Conservation (phyloP, 1,139 yeast genomes). For the Trichomonascaceae sp. region DNA sequence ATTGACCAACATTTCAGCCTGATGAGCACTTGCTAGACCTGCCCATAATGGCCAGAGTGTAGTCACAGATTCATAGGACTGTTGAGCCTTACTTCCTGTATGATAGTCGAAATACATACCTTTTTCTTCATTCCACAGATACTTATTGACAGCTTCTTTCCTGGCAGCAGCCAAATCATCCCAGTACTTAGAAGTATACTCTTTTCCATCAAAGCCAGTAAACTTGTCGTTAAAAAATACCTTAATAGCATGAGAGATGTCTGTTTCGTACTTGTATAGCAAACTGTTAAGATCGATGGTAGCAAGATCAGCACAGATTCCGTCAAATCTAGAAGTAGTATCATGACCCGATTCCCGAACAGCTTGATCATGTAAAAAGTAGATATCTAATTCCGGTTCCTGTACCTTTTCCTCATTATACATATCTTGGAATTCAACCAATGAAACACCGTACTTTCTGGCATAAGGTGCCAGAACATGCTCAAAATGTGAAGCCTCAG, state of each 20-base stretch:
- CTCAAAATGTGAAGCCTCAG: constrained; percentile 85
- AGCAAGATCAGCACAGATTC: constrained; percentile 81
- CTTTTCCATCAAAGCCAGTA: constrained; percentile 34
- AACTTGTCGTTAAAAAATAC: constrained; percentile 50
- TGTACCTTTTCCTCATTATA: constrained; percentile 61
- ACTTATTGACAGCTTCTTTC: constrained; percentile 53
- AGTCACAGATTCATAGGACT: constrained; percentile 80
- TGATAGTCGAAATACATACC: constrained; percentile 85
- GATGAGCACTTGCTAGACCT: constrained; percentile 63
- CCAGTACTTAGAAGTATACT: constrained; percentile 59
- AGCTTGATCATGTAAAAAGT: constrained; percentile 88
- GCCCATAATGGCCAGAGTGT: constrained; percentile 94
- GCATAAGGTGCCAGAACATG: constrained; percentile 66
- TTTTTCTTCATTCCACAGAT: constrained; percentile 77
- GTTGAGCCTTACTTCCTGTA: constrained; percentile 49
- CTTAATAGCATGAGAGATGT: constrained; percentile 64
- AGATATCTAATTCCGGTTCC: constrained; percentile 81
- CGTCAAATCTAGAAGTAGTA: constrained; percentile 85
- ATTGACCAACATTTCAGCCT: constrained; percentile 59
- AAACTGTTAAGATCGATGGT: constrained; percentile 86
- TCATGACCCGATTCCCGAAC: constrained; percentile 97
- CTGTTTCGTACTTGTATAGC: constrained; percentile 83
- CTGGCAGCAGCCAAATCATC: constrained; percentile 48
- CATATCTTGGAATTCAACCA: constrained; percentile 62
- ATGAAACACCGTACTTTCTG: constrained; percentile 51